Conservation (phyloP, 1,284 basidiomycete genomes). For the Golubevia pallescens region DNA sequence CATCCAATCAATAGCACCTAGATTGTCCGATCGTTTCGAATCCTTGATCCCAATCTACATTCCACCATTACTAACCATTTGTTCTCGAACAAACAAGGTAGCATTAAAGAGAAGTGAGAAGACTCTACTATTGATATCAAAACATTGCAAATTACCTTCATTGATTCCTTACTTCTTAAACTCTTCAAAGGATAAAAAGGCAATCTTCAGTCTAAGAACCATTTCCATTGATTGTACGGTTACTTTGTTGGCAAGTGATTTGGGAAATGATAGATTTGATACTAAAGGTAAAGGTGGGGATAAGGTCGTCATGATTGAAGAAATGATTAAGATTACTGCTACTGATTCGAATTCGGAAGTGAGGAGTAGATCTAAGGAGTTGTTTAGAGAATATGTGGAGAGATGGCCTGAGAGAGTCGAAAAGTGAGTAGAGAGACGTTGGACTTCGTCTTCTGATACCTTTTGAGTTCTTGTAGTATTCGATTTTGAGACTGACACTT, state of each 20-base stretch:
- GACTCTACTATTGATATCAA: conserved; percentile 65
- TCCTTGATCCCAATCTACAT: conserved; percentile 66
- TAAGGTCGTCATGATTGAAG: conserved; percentile 64
- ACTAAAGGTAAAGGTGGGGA: conserved; percentile 53
- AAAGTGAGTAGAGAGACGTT: conserved; percentile 45
- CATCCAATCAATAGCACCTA: conserved; percentile 67
- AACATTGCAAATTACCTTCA: conserved; percentile 64
- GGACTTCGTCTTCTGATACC: background rate
- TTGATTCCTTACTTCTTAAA: conserved; percentile 64
- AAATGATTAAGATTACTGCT: conserved; percentile 65
- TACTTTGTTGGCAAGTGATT: conserved; percentile 55
- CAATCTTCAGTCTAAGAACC: conserved; percentile 25
- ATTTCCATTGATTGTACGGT: conserved; percentile 25
- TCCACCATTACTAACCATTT: conserved; percentile 66
- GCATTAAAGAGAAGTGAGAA: conserved; percentile 67
- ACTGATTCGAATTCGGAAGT: conserved; percentile 67
- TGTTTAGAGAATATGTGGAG: conserved; percentile 65
- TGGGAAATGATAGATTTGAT: conserved; percentile 43
- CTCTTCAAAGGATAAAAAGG: conserved; percentile 65
- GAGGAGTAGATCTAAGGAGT: conserved; percentile 64
- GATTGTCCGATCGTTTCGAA: conserved; percentile 64
- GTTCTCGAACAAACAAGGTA: conserved; percentile 68
- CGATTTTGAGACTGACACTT: background rate
- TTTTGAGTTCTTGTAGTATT: background rate
- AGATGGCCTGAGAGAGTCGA: conserved; percentile 67